Conservation (phyloP, 305 asterid species). For the Ajuga reptans region DNA sequence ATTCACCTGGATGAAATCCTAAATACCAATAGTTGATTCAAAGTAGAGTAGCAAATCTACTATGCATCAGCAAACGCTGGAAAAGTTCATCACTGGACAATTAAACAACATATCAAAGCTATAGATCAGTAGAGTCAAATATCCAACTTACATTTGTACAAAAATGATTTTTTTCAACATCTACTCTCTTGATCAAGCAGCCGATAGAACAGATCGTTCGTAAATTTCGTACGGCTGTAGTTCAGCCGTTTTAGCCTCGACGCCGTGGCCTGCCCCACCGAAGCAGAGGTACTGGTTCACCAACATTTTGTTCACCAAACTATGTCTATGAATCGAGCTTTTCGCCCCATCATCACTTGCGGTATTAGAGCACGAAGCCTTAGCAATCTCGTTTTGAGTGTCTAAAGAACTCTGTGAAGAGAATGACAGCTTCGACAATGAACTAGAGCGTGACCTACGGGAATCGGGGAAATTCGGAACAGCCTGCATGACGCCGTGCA, state of each 20-base stretch:
- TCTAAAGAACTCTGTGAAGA: conserved; percentile 64
- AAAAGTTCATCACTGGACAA: not conserved
- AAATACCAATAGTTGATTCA: too few relatives aligned
- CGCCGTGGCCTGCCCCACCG: conserved; percentile 35
- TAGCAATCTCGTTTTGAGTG: conserved; percentile 34
- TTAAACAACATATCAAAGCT: not conserved
- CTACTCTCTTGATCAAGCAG: conserved; percentile 26
- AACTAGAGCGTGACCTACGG: conserved; percentile 62
- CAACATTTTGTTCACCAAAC: conserved; percentile 34
- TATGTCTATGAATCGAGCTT: conserved; percentile 28
- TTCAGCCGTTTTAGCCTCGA: conserved; percentile 22
- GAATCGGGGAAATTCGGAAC: conserved; percentile 34
- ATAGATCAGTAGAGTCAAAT: not conserved
- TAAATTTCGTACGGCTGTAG: conserved; percentile 48
- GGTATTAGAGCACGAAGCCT: conserved; percentile 32
- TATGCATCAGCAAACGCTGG: not conserved
- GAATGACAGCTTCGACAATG: conserved; percentile 57
- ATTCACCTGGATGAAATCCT: too few relatives aligned
- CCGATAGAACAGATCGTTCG: conserved; percentile 48
- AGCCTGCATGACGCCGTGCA: conserved; percentile 64
- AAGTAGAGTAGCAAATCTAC: not conserved
- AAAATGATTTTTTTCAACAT: not conserved
- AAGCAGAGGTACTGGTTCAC: conserved; percentile 60
- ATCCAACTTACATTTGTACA: conserved; percentile 20
- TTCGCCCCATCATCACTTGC: conserved; percentile 23